These are phyloP conservation scores for Boehmeria nivea DNA, from an alignment of 306 rosid species.

Conservation along the genomic window DNA sequence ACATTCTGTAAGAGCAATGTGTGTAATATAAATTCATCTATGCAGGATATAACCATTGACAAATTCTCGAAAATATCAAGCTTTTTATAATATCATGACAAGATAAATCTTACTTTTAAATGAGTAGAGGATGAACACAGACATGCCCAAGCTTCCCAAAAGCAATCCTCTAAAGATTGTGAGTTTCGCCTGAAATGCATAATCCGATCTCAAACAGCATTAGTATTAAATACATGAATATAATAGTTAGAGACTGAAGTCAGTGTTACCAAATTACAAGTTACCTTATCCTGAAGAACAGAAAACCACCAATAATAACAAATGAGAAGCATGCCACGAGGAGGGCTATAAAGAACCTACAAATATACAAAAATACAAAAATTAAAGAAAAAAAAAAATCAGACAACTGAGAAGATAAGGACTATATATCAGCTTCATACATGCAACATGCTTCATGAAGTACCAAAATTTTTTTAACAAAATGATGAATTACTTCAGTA, in stretches of 20 bases:
- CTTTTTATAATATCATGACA: slow-evolving; percentile 15
- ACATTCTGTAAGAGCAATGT: slow-evolving; percentile 10
- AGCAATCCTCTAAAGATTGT: slow-evolving; percentile 83
- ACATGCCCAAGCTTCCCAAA: slow-evolving; percentile 99
- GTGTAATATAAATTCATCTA: slow-evolving; percentile 16
- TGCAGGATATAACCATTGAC: slow-evolving; percentile 6
- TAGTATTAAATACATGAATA: too few relatives aligned
- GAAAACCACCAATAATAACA: slow-evolving; percentile 72
- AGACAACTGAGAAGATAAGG: too few relatives aligned
- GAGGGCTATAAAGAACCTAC: slow-evolving; percentile 82
- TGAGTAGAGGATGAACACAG: slow-evolving; percentile 81
- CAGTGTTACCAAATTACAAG: slow-evolving; percentile 13
- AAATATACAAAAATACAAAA: slow-evolving; percentile 26
- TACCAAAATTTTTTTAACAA: not conserved
- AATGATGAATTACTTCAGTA: too few relatives aligned
- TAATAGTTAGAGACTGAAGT: not conserved
- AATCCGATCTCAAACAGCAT: too few relatives aligned
- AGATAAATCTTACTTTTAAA: slow-evolving; percentile 51
- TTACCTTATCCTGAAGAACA: slow-evolving; percentile 87
- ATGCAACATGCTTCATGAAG: not conserved
- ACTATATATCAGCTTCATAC: slow-evolving; percentile 4
- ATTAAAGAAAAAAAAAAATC: slow-evolving; percentile 11
- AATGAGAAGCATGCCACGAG: slow-evolving; percentile 76
- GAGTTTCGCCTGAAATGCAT: not conserved
- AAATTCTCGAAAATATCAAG: slow-evolving; percentile 6